phyloP scores from a whole-genome alignment of 1,139 yeast genomes.

The Ogataea hybrid region DNA sequence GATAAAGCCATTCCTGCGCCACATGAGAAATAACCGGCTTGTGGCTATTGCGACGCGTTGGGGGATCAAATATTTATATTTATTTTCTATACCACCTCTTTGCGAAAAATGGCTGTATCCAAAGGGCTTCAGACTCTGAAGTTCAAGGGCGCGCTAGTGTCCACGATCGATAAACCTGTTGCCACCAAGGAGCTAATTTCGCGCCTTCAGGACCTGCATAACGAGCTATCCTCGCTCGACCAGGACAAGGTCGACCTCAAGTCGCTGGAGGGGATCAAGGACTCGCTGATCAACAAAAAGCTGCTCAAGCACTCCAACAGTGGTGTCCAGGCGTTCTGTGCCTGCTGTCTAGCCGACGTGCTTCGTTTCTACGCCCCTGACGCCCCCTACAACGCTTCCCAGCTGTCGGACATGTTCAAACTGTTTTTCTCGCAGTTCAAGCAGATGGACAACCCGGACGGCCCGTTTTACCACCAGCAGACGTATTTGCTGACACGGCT shows the following conservation, averaged over 20 bases:
- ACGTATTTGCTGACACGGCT: conserved; percentile 65
- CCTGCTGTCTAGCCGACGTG: conserved; percentile 77
- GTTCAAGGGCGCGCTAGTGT: conserved; percentile 49
- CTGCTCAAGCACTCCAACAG: conserved; percentile 58
- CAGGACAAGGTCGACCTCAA: conserved; percentile 55
- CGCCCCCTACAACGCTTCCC: conserved; percentile 75
- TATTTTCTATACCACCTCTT: neutral
- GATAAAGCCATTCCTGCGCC: neutral
- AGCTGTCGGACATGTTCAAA: conserved; percentile 61
- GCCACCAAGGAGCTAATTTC: conserved; percentile 56
- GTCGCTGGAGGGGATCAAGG: conserved; percentile 45
- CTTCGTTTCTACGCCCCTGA: conserved; percentile 83
- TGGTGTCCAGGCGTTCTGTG: conserved; percentile 70
- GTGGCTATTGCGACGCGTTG: conserved; percentile 9
- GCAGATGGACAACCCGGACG: conserved; percentile 51
- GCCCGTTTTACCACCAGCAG: conserved; percentile 56
- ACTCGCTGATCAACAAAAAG: conserved; percentile 56
- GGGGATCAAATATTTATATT: conserved; percentile 6
- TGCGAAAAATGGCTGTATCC: conserved; percentile 16
- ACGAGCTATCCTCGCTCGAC: conserved; percentile 58
- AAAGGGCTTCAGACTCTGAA: conserved; percentile 28
- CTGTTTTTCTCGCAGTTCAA: conserved; percentile 63
- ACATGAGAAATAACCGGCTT: neutral
- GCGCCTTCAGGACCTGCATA: conserved; percentile 45
- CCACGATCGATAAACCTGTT: conserved; percentile 54